Conservation (phyloP, 2,329 filamentous ascomycete species). For the Dryadomyces quercivorus region DNA sequence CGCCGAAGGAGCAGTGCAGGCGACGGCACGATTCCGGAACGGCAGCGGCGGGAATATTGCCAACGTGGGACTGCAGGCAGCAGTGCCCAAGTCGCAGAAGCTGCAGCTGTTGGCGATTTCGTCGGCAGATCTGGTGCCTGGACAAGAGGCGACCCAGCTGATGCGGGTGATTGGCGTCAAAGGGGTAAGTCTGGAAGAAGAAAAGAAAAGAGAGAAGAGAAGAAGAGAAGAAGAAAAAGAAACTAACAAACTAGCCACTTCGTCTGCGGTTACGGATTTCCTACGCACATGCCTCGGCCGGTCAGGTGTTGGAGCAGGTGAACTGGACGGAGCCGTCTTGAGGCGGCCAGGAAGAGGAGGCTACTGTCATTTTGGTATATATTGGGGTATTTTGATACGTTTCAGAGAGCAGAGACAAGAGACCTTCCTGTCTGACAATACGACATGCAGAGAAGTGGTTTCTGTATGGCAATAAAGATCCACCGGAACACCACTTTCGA, state of each 20-base stretch:
- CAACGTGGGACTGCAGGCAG: conserved; percentile 74
- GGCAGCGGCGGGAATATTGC: conserved; percentile 54
- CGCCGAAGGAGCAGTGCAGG: conserved; percentile 65
- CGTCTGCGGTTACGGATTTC: conserved; percentile 76
- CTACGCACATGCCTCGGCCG: conserved; percentile 58
- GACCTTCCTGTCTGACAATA: no score
- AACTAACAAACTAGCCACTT: no score
- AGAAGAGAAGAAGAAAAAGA: no score
- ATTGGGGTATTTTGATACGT: neutral
- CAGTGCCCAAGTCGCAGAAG: conserved; percentile 93
- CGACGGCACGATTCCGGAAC: conserved; percentile 76
- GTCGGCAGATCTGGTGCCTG: conserved; percentile 60
- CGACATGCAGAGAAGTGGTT: no score
- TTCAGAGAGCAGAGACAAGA: no score
- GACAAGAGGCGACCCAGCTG: conserved; percentile 74
- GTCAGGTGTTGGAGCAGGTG: conserved; percentile 76
- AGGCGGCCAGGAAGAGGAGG: neutral
- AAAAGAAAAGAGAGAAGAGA: no score
- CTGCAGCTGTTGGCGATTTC: conserved; percentile 86
- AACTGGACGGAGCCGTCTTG: conserved; percentile 78
- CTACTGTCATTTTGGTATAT: neutral
- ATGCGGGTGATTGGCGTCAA: conserved; percentile 80
- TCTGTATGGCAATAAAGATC: neutral
- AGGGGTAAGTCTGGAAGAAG: conserved; percentile 92
- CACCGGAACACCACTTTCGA: neutral